phyloP scores from a whole-genome alignment of 2,329 filamentous ascomycete genomes.

The Clarireedia monteithiana region DNA sequence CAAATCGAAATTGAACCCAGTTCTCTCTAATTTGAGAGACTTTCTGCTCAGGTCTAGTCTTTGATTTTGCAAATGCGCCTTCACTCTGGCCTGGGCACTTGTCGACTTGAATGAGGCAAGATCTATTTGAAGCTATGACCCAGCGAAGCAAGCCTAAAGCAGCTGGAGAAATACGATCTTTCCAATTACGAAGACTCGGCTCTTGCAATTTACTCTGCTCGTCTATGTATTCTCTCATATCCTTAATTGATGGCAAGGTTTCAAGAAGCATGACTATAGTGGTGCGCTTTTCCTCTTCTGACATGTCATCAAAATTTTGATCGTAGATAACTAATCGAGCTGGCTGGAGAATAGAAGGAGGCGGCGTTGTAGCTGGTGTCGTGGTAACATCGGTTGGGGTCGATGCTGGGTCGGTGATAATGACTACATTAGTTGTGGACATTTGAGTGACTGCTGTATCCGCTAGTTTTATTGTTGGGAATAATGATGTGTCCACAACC shows the following conservation, averaged over 20 bases:
- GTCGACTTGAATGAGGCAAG: slow-evolving; percentile 74
- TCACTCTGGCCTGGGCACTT: slow-evolving; percentile 26
- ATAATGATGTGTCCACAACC: slow-evolving; percentile 22
- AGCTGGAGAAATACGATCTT: slow-evolving; percentile 53
- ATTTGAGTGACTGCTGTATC: slow-evolving; percentile 9
- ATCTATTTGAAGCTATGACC: slow-evolving; percentile 85
- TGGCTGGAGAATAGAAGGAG: slow-evolving; percentile 20
- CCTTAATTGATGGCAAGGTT: slow-evolving; percentile 51
- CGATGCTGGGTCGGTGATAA: background rate
- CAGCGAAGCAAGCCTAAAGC: slow-evolving; percentile 67
- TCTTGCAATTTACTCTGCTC: slow-evolving; percentile 19
- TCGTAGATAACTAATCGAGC: slow-evolving; percentile 36
- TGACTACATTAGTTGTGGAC: background rate
- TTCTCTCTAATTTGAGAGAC: slow-evolving; percentile 51
- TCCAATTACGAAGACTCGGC: slow-evolving; percentile 41
- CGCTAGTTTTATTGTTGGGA: slow-evolving; percentile 22
- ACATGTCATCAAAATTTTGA: slow-evolving; percentile 49
- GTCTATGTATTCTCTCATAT: slow-evolving; percentile 47
- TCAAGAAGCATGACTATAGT: slow-evolving; percentile 46
- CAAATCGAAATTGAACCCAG: slow-evolving; percentile 79
- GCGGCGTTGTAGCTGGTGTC: slow-evolving; percentile 21
- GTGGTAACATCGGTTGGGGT: slow-evolving; percentile 10
- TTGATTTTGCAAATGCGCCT: slow-evolving; percentile 14
- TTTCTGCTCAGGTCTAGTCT: slow-evolving; percentile 26
- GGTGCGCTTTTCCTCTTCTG: slow-evolving; percentile 36